Conservation (phyloP, 2,329 filamentous ascomycete genomes). For the Clonostachys chloroleuca region DNA sequence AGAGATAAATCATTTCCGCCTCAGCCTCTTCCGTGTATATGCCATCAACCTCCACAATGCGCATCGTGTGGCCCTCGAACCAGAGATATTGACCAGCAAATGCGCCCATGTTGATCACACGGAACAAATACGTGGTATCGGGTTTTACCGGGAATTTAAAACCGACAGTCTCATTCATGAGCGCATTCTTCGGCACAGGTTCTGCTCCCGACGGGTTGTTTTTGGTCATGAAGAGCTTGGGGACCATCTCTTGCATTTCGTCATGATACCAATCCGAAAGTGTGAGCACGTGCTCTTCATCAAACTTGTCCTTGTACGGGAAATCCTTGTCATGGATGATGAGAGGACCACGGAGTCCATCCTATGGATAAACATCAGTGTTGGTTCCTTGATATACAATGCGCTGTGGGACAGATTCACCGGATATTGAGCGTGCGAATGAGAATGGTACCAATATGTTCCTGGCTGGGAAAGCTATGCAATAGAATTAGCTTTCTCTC, state of each 20-base stretch:
- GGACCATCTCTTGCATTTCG: conserved; percentile 39
- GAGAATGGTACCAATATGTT: conserved; percentile 78
- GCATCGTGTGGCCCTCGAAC: conserved; percentile 63
- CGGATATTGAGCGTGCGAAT: conserved; percentile 63
- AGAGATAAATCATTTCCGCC: conserved; percentile 60
- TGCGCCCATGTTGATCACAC: conserved; percentile 56
- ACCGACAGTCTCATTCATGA: conserved; percentile 68
- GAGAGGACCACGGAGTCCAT: conserved; percentile 61
- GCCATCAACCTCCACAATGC: conserved; percentile 69
- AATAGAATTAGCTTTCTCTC: conserved; percentile 5
- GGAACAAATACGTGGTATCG: conserved; percentile 54
- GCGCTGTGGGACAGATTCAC: no score
- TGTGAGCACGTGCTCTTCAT: conserved; percentile 60
- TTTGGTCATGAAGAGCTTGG: conserved; percentile 41
- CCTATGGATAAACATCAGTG: conserved; percentile 14
- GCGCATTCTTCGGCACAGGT: conserved; percentile 61
- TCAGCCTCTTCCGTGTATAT: conserved; percentile 59
- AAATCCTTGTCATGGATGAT: conserved; percentile 59
- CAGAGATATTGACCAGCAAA: conserved; percentile 64
- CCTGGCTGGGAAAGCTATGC: conserved; percentile 58
- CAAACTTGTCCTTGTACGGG: conserved; percentile 51
- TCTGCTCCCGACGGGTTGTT: conserved; percentile 53
- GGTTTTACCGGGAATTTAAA: conserved; percentile 55
- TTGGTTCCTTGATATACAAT: no score
- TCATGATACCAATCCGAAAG: conserved; percentile 72